Conservation (phyloP, 768 basidiomycete species). For the Mycena latifolia region DNA sequence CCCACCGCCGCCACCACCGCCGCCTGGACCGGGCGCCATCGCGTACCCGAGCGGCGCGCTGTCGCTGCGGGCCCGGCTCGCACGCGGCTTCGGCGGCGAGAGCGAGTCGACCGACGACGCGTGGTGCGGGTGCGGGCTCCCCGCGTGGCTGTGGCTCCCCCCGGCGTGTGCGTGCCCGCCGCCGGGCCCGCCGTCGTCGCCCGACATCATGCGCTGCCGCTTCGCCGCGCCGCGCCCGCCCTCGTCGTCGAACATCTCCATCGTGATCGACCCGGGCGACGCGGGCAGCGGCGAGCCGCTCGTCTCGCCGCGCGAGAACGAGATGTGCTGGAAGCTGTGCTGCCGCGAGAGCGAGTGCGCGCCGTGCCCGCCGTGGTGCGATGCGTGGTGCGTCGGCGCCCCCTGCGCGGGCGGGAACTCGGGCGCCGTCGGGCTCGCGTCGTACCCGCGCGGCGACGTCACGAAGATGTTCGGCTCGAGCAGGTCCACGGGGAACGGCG, state of each 20-base stretch:
- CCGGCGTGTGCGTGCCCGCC: not conserved
- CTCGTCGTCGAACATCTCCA: slow-evolving; percentile 60
- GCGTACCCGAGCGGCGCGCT: slow-evolving; percentile 75
- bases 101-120: slow-evolving; percentile 43
- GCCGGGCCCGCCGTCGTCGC: slow-evolving; percentile 43
- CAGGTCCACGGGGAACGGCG: slow-evolving; percentile 64
- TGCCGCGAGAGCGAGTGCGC: slow-evolving; percentile 66
- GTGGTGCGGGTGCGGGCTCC: slow-evolving; percentile 38
- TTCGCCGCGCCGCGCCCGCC: slow-evolving; percentile 54
- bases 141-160: too few species aligned
- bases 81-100: slow-evolving; percentile 46
- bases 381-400: too few species aligned
- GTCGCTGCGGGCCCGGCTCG: slow-evolving; percentile 74
- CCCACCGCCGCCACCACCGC: slow-evolving; percentile 13
- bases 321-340: slow-evolving; percentile 70
- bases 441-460: slow-evolving; percentile 65
- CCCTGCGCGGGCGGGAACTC: too few species aligned
- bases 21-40: slow-evolving; percentile 35
- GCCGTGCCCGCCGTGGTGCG: too few species aligned
- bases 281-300: slow-evolving; percentile 52
- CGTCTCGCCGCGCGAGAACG: slow-evolving; percentile 51
- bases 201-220: slow-evolving; percentile 64
- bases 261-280: slow-evolving; percentile 55
- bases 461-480: slow-evolving; percentile 81
- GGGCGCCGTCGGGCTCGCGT: slow-evolving; percentile 56